Base-by-base conservation (phyloP, 331 rosid genomes). In the Pyrus hybrid region DNA sequence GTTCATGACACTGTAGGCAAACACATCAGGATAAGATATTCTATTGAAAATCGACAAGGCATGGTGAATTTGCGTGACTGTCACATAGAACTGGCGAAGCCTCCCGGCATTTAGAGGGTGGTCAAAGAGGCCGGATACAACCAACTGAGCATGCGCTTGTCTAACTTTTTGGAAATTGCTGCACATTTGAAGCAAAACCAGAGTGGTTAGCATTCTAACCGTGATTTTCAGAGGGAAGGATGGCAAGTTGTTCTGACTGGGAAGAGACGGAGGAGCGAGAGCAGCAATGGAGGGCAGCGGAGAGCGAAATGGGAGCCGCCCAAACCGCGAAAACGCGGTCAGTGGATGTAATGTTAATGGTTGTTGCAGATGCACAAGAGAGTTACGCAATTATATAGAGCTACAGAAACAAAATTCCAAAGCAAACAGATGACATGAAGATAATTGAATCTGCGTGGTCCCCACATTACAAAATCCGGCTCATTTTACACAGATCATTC, bases 111-210 rank as follows among this genome's bases (percentile, higher is more conserved):
- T 87, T 28, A 66, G 60, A 71, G 76, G 81, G 51, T 68, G 81
- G 62, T 56, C 21, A 20, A 85, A 65, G 41, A 85, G 81, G 47
- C 89, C 87, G 0, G 86, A 72, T 16, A 83, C 84, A 20, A 85
- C 74, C 33, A 83, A 68, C 22, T 76, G 89, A 35, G 84, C 80
- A 23, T 85, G 91, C 5, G 74, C 67, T 71, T 85, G 89, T 73
- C 78, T 83, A 25, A 81, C 81, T 66, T 83, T 82, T 30, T 67
- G 69, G 49, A 76, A 77, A 67, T 26, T 63, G 41, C 45, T 76
- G 68, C 87, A 85, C 84, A 76, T 76, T 53, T 79, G 81, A 76
- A 87, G 86, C 61, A 87, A 71, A 71, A 56, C 65, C 26, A 83
- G 65, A 4, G 71, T 25, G 65, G 87, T 26, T 3, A 86, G 88